Evolutionary conservation across 805 yeast genomes (phyloP).

Genomic region (Hanseniaspora nectarophila): DNA sequence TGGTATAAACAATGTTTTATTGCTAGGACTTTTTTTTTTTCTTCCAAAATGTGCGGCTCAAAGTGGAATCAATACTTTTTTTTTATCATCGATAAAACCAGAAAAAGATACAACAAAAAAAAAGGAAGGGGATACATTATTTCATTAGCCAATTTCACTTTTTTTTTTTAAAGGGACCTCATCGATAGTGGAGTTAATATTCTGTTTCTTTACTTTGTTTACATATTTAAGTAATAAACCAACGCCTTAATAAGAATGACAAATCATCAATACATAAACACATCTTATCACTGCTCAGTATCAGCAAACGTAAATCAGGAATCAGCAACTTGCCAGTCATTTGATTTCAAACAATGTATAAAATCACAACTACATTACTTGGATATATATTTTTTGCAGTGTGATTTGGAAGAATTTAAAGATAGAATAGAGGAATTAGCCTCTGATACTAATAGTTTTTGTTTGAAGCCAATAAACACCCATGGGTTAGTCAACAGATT

Average conservation of each 20-base stretch:
- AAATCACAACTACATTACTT: neutral
- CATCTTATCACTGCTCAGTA: neutral
- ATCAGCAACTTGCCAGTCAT: neutral
- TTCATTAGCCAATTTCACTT: neutral
- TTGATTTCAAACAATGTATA: neutral
- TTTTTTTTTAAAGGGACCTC: neutral
- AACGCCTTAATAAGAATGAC: neutral
- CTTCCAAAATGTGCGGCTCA: neutral
- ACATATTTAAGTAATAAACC: too few relatives aligned
- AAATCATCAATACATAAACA: neutral
- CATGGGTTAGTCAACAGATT: neutral
- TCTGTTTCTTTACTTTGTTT: too few relatives aligned
- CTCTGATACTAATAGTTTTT: neutral
- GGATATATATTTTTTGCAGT: neutral
- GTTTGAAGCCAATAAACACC: neutral
- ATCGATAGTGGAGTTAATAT: too few relatives aligned
- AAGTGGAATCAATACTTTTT: neutral
- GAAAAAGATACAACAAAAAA: too few relatives aligned
- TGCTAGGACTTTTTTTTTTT: too few relatives aligned
- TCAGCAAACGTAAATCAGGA: neutral
- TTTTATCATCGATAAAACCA: too few relatives aligned
- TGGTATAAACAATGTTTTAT: neutral
- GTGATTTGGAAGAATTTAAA: neutral
- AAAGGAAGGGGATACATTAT: too few relatives aligned
- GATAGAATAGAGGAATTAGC: neutral